Percentiles rank a stretch among this genome's conserved stretches.
phyloP scores from a whole-genome alignment of 257 asterid species.

The Solanum lignicaule region DNA sequence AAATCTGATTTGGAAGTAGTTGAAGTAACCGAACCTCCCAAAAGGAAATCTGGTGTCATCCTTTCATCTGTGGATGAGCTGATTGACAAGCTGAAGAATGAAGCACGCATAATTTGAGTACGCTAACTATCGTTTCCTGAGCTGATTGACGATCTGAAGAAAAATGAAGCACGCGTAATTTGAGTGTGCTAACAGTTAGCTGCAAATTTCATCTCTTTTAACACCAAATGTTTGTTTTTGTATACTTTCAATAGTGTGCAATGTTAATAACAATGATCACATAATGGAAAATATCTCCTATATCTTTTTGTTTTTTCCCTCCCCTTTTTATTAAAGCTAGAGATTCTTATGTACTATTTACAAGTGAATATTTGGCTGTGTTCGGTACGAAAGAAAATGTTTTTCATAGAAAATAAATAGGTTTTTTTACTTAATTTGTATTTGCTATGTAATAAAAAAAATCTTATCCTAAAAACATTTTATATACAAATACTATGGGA shows the following conservation, averaged over 20 bases:
- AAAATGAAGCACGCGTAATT: slow-evolving; percentile 62
- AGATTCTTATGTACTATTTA: not conserved
- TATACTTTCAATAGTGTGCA: not conserved
- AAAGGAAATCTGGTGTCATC: slow-evolving; percentile 73
- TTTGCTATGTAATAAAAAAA: not conserved
- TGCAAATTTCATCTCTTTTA: not conserved
- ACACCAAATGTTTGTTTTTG: not conserved
- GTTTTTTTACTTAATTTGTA: not conserved
- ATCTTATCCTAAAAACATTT: not conserved
- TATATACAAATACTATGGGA: not conserved
- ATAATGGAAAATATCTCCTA: not conserved
- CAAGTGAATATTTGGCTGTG: not conserved
- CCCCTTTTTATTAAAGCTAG: not conserved
- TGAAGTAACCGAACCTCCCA: slow-evolving; percentile 85
- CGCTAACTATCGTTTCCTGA: not conserved
- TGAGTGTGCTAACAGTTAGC: slow-evolving; percentile 4
- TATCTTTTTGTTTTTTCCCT: no score
- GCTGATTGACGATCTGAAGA: slow-evolving; percentile 71
- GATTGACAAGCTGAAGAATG: slow-evolving; percentile 75
- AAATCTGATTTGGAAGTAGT: slow-evolving; percentile 63
- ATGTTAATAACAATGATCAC: not conserved
- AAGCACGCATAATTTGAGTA: slow-evolving; percentile 53
- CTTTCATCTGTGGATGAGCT: slow-evolving; percentile 88
- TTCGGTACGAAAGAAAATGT: not conserved
- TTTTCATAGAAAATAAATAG: not conserved